phyloP scores from a whole-genome alignment of 345 rosid genomes.

The Crucihimalaya himalaica region DNA sequence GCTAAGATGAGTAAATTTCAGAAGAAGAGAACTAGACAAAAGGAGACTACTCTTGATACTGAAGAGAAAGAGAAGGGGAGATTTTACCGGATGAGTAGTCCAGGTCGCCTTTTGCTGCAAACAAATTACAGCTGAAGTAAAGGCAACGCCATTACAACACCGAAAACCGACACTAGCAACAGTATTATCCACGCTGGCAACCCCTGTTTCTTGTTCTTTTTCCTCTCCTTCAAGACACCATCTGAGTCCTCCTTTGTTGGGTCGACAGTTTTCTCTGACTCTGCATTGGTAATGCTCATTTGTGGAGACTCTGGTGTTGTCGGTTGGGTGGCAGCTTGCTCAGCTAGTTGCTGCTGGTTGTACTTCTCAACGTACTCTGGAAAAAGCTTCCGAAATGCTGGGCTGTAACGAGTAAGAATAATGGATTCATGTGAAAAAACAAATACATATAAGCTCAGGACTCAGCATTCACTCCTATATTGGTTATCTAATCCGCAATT shows the following conservation, averaged over 20 bases:
- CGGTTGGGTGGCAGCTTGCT: slow-evolving; percentile 52
- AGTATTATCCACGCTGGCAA: slow-evolving; percentile 89
- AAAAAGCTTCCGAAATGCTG: slow-evolving; percentile 83
- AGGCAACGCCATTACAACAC: slow-evolving; percentile 95
- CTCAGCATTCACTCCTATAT: background rate
- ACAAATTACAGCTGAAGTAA: slow-evolving; percentile 76
- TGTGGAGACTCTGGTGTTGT: slow-evolving; percentile 44
- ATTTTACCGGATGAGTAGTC: slow-evolving; percentile 9
- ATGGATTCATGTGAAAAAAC: background rate
- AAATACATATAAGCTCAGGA: background rate
- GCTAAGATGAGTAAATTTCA: slow-evolving; percentile 15
- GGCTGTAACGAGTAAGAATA: slow-evolving; percentile 48
- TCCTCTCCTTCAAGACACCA: slow-evolving; percentile 41
- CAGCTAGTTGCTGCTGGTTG: slow-evolving; percentile 60
- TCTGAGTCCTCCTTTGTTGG: slow-evolving; percentile 40
- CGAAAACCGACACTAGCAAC: slow-evolving; percentile 80
- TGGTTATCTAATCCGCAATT: background rate
- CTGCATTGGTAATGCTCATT: slow-evolving; percentile 41
- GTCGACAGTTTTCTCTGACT: slow-evolving; percentile 43
- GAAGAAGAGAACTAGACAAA: slow-evolving; percentile 33
- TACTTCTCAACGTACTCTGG: slow-evolving; percentile 89
- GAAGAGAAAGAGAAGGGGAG: background rate
- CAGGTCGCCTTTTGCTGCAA: slow-evolving; percentile 12
- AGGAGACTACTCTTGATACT: slow-evolving; percentile 30
- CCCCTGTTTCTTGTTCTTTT: slow-evolving; percentile 58